Evolutionary conservation across 352 stramenopile species (phyloP).

Genomic region (Globisporangium iwayamae): DNA sequence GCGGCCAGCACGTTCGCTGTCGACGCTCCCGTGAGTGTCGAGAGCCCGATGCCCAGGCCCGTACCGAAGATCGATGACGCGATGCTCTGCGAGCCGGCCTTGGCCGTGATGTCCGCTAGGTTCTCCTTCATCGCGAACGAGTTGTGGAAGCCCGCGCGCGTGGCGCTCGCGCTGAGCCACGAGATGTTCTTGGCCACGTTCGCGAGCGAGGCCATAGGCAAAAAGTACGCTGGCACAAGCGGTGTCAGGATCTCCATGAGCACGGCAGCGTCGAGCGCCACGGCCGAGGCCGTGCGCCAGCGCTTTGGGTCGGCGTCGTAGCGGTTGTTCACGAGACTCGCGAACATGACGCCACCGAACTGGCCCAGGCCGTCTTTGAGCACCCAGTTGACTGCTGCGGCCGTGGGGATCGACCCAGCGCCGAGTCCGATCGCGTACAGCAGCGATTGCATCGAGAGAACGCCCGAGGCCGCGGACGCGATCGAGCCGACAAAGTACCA

Average conservation of each 20-base stretch:
- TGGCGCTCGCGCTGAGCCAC: slow-evolving; percentile 93
- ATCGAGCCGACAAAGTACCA: slow-evolving; percentile 84
- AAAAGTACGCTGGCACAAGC: slow-evolving; percentile 76
- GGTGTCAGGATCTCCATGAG: slow-evolving; percentile 91
- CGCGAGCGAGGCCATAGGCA: slow-evolving; percentile 86
- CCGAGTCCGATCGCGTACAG: slow-evolving; percentile 93
- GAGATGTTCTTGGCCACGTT: slow-evolving; percentile 96
- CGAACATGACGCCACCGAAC: slow-evolving; percentile 94
- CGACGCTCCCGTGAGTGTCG: slow-evolving; percentile 48
- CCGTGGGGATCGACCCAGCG: slow-evolving; percentile 76
- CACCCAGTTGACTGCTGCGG: slow-evolving; percentile 94
- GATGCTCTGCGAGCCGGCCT: slow-evolving; percentile 93
- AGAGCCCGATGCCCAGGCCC: slow-evolving; percentile 59
- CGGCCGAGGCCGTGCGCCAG: slow-evolving; percentile 89
- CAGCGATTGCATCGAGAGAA: slow-evolving; percentile 93
- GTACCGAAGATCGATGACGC: slow-evolving; percentile 87
- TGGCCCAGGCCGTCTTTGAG: slow-evolving; percentile 97
- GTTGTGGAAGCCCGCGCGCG: slow-evolving; percentile 92
- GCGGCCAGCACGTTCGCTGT: slow-evolving; percentile 47
- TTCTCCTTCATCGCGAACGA: slow-evolving; percentile 88
- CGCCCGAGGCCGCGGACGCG: slow-evolving; percentile 75
- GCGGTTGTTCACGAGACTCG: slow-evolving; percentile 86
- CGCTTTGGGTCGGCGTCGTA: slow-evolving; percentile 95
- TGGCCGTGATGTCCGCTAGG: slow-evolving; percentile 96
- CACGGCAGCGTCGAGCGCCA: slow-evolving; percentile 89